A percentile compares a stretch with the other conserved stretches of the same genome.
Conservation (phyloP, 1,284 basidiomycete species). For the Ustanciosporium gigantosporum region DNA sequence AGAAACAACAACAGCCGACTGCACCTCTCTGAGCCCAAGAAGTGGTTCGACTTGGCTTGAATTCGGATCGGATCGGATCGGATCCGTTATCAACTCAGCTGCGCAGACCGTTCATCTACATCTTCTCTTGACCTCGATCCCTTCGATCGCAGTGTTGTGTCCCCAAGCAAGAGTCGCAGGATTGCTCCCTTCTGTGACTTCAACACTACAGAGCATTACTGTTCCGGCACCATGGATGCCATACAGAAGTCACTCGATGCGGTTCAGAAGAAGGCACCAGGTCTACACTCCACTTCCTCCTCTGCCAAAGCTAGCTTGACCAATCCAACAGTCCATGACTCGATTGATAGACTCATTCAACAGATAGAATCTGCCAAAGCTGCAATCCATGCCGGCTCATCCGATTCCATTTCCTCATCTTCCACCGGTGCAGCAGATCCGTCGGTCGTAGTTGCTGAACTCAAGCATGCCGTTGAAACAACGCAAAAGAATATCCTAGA, state of each 20-base stretch:
- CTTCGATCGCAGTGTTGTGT: no score
- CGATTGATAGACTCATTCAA: conserved; percentile 45
- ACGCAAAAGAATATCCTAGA: conserved; percentile 42
- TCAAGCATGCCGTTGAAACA: conserved; percentile 23
- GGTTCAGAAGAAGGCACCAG: conserved; percentile 35
- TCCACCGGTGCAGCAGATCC: conserved; percentile 5
- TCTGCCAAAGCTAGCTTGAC: conserved; percentile 15
- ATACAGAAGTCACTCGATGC: conserved; percentile 50
- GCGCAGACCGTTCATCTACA: no score
- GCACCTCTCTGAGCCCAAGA: no score
- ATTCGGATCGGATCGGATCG: no score
- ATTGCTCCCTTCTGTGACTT: no score
- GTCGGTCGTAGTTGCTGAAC: conserved; percentile 19
- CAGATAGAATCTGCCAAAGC: conserved; percentile 42
- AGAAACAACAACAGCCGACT: no score
- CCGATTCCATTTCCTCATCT: conserved; percentile 2
- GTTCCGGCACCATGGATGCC: conserved; percentile 54
- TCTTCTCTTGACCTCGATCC: no score
- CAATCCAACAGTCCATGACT: conserved; percentile 36
- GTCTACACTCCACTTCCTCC: conserved; percentile 27
- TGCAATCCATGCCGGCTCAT: conserved; percentile 3
- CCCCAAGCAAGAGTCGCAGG: no score
- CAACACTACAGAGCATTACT: no score
- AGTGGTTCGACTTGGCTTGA: no score
- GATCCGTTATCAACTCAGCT: no score